A percentile compares a stretch with the other conserved stretches of the same genome.
phyloP scores from a whole-genome alignment of 208 protist species.

The Acanthamoeba healyi region DNA sequence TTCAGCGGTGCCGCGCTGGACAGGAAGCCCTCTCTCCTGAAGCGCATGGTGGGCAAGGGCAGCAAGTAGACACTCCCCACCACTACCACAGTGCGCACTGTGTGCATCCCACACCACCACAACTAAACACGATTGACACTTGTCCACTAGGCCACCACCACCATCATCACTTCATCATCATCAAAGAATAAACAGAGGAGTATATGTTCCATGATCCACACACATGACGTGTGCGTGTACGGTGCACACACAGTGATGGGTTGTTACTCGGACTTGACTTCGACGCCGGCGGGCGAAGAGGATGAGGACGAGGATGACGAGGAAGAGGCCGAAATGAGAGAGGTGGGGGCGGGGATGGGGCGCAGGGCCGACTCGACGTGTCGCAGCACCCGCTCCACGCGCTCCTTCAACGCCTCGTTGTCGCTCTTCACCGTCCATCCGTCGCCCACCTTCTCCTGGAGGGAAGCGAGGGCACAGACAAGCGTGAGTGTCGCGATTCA shows the following conservation, averaged over 20 bases:
- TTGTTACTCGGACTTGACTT: not conserved
- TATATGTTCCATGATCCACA: too few species aligned
- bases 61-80: constrained; percentile 7
- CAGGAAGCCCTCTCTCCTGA: not conserved
- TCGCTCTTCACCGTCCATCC: constrained; percentile 5
- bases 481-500: not conserved
- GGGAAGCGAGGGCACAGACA: not conserved
- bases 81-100: too few species aligned
- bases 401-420: not conserved
- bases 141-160: too few species aligned
- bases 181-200: too few species aligned
- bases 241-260: too few species aligned
- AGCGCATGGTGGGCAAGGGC: constrained; percentile 35
- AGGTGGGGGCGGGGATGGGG: not conserved
- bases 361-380: constrained; percentile 26
- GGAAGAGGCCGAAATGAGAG: not conserved
- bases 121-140: too few species aligned
- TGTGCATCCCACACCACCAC: too few species aligned
- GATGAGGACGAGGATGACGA: not conserved
- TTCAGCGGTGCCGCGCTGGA: too few species aligned
- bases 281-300: not conserved
- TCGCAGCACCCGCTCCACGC: constrained; percentile 5
- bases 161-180: too few species aligned
- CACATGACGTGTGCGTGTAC: too few species aligned
- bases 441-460: constrained; percentile 5